These are phyloP conservation scores for Oryza longistaminata DNA, from an alignment of 176 grass and related monocot genomes.

Conservation along the genomic window DNA sequence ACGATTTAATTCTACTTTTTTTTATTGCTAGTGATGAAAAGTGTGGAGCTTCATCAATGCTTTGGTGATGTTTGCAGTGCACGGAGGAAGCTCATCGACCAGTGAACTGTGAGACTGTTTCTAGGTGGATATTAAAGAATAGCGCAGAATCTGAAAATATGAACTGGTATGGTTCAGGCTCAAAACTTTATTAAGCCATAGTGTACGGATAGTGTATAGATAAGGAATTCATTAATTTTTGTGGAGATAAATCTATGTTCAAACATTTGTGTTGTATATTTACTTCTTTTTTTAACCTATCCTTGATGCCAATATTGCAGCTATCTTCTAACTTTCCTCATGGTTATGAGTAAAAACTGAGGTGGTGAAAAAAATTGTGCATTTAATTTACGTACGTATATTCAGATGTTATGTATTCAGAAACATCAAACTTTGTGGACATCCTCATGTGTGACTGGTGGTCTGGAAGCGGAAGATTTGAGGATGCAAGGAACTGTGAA, in stretches of 20 bases:
- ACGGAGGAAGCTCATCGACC: constrained; percentile 95
- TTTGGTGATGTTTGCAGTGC: constrained; percentile 63
- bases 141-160: constrained; percentile 99
- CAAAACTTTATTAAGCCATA: background rate
- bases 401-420: background rate
- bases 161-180: constrained; percentile 72
- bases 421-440: background rate
- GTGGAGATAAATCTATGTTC: background rate
- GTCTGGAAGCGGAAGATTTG: background rate
- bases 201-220: constrained; percentile 6
- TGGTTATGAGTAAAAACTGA: background rate
- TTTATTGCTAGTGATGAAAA: background rate
- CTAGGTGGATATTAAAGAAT: constrained; percentile 90
- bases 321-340: background rate
- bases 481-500: background rate
- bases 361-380: background rate
- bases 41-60: background rate
- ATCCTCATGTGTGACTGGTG: background rate
- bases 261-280: background rate
- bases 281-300: background rate
- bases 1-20: background rate
- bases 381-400: background rate
- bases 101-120: constrained; percentile 77
- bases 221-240: background rate
- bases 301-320: background rate